These are phyloP conservation scores for Agrocybe chaxingu DNA, from an alignment of 768 basidiomycete species.

Conservation along the genomic window DNA sequence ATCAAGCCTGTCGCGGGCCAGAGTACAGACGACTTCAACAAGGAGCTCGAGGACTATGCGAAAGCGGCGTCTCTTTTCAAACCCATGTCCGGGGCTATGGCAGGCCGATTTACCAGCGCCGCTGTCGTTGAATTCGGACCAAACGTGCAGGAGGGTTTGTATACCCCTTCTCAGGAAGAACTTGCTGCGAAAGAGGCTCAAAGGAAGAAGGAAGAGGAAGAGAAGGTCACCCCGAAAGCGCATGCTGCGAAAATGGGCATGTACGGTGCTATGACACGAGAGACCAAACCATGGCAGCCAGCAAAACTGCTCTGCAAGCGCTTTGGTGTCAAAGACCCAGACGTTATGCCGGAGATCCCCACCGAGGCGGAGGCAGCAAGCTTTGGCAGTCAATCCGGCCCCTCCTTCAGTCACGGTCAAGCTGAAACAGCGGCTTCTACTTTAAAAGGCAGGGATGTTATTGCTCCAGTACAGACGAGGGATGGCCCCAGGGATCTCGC, in stretches of 20 bases:
- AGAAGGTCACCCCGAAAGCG: conserved; percentile 72
- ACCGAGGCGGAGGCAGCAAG: conserved; percentile 23
- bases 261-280: conserved; percentile 87
- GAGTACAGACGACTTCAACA: conserved; percentile 64
- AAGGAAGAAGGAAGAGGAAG: conserved; percentile 38
- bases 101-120: conserved; percentile 87
- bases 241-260: conserved; percentile 84
- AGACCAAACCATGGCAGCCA: conserved; percentile 73
- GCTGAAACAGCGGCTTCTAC: conserved; percentile 9
- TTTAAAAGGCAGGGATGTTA: conserved; percentile 7
- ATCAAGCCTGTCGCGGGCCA: conserved; percentile 56
- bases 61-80: conserved; percentile 89
- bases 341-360: conserved; percentile 48
- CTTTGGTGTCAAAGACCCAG: conserved; percentile 88
- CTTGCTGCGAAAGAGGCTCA: conserved; percentile 39
- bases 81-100: conserved; percentile 90
- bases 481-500: conserved; percentile 55
- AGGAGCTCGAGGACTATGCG: conserved; percentile 83
- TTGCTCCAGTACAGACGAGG: conserved; percentile 11
- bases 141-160: conserved; percentile 62
- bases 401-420: conserved; percentile 22
- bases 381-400: conserved; percentile 9
- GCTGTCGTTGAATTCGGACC: conserved; percentile 66
- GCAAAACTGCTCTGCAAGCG: conserved; percentile 87
- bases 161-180: conserved; percentile 52